Conservation (phyloP, 1,284 basidiomycete species). For the Rhodotorula sp. region DNA sequence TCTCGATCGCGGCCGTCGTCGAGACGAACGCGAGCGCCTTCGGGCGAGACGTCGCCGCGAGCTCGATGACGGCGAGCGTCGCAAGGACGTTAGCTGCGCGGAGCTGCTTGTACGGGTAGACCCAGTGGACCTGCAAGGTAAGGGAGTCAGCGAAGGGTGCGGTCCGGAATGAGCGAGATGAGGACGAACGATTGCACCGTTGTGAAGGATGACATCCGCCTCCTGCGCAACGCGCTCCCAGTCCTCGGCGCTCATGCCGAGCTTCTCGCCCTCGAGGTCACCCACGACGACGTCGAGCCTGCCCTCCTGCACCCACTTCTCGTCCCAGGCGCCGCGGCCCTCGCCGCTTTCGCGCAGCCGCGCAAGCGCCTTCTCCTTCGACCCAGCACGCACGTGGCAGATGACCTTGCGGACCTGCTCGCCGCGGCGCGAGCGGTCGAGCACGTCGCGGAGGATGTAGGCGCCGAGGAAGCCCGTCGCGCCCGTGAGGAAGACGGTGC, state of each 20-base stretch:
- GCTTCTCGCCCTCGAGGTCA: constrained; percentile 73
- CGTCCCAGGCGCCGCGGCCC: constrained; percentile 89
- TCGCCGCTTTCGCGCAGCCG: constrained; percentile 75
- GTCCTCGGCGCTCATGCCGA: constrained; percentile 68
- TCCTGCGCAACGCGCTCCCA: constrained; percentile 74
- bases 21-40: constrained; percentile 91
- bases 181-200: constrained; percentile 82
- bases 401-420: constrained; percentile 79
- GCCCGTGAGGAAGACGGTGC: constrained; percentile 84
- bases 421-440: constrained; percentile 55
- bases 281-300: constrained; percentile 83
- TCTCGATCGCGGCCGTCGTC: constrained; percentile 87
- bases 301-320: constrained; percentile 72
- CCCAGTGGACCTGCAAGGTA: constrained; percentile 83
- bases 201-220: constrained; percentile 86
- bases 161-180: neutral
- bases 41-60: constrained; percentile 67
- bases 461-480: constrained; percentile 97
- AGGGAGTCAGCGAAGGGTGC: neutral
- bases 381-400: constrained; percentile 80
- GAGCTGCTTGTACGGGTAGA: constrained; percentile 94
- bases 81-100: constrained; percentile 88
- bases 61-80: constrained; percentile 77
- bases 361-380: constrained; percentile 64
- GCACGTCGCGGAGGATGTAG: constrained; percentile 82